A percentile compares a stretch with the other conserved stretches of the same genome.
Conservation (phyloP, 169 alveolate species). For the Babesia bigemina region DNA sequence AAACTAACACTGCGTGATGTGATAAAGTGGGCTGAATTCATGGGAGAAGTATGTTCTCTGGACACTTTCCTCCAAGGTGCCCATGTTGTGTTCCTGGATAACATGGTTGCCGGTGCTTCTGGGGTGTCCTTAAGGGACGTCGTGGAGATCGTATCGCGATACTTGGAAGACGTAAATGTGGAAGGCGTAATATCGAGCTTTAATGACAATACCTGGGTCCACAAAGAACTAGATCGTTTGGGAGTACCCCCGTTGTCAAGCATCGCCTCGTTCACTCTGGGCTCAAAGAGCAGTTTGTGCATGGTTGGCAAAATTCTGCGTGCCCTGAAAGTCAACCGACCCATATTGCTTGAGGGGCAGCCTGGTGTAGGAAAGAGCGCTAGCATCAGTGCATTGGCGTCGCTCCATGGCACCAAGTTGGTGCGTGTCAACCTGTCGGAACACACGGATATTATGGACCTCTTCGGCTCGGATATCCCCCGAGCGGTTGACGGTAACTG, state of each 20-base stretch:
- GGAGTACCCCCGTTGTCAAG: not conserved
- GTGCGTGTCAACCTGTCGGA: conserved; percentile 93
- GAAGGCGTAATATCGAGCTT: not conserved
- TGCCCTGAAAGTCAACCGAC: conserved; percentile 87
- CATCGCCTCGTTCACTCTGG: conserved; percentile 8
- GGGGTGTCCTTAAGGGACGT: conserved; percentile 14
- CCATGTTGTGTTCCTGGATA: conserved; percentile 45
- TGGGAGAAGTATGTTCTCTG: not conserved
- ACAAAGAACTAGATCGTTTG: not conserved
- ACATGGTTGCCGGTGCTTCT: not conserved
- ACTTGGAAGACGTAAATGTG: not conserved
- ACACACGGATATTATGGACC: conserved; percentile 94
- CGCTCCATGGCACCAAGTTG: conserved; percentile 81
- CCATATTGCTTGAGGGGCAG: conserved; percentile 97
- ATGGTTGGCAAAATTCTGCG: conserved; percentile 78
- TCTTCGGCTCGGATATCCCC: conserved; percentile 91
- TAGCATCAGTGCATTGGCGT: conserved; percentile 89
- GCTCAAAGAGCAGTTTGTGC: conserved; percentile 12
- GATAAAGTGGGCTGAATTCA: conserved; percentile 39
- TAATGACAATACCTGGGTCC: conserved; percentile 7
- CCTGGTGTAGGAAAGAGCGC: conserved; percentile 99
- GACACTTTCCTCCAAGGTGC: conserved; percentile 43
- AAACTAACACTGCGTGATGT: conserved; percentile 45
- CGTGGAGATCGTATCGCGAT: conserved; percentile 2
- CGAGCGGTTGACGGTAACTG: conserved; percentile 43